phyloP scores from a whole-genome alignment of 140 eudicot species.

The Anethum foeniculum region DNA sequence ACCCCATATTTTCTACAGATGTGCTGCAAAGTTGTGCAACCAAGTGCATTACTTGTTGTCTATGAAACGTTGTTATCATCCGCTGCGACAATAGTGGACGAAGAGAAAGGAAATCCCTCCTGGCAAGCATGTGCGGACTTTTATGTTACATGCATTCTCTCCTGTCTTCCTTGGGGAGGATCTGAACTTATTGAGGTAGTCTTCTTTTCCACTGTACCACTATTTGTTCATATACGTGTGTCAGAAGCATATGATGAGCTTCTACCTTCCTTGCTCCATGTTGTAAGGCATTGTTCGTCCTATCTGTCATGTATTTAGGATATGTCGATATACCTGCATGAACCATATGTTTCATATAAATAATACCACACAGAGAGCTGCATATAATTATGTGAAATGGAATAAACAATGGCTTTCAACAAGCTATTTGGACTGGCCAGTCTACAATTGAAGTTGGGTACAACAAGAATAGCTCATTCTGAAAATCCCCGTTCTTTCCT shows the following conservation, averaged over 20 bases:
- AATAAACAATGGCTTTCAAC: neutral
- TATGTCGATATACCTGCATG: neutral
- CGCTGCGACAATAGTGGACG: conserved; percentile 96
- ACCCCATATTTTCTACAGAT: conserved; percentile 39
- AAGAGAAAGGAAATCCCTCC: conserved; percentile 93
- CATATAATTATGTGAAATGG: neutral
- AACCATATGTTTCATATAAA: neutral
- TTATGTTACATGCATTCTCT: conserved; percentile 69
- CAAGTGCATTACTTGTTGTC: conserved; percentile 69
- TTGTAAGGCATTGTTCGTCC: neutral
- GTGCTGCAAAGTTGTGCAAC: conserved; percentile 96
- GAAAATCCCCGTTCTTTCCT: neutral
- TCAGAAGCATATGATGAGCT: neutral
- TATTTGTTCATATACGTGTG: conserved; percentile 2
- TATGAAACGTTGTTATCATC: conserved; percentile 83
- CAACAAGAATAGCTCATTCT: neutral
- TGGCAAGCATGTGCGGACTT: conserved; percentile 99
- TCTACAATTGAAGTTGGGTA: neutral
- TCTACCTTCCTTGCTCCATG: neutral
- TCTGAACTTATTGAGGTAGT: conserved; percentile 84
- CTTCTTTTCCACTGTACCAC: neutral
- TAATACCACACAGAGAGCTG: neutral
- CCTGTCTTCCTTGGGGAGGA: conserved; percentile 99
- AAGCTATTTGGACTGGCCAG: neutral
- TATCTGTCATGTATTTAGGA: neutral